These are phyloP conservation scores for Porodaedalea pini DNA, from an alignment of 1,284 basidiomycete species.

Conservation along the genomic window DNA sequence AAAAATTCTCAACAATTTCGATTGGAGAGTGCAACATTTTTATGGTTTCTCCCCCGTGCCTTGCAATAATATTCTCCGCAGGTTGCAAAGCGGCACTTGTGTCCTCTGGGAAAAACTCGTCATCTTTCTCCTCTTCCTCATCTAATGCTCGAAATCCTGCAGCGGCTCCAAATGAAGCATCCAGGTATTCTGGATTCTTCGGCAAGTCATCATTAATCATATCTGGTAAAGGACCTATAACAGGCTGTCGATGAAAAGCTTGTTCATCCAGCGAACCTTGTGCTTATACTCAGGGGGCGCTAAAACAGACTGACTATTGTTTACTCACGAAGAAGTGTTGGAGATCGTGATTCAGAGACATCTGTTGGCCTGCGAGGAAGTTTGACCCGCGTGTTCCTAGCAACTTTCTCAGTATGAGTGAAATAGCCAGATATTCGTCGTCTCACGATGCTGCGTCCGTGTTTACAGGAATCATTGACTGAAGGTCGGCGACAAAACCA, in stretches of 20 bases:
- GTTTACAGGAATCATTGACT: conserved; percentile 37
- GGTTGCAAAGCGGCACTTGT: conserved; percentile 30
- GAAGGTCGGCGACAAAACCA: conserved; percentile 48
- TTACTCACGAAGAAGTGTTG: conserved; percentile 17
- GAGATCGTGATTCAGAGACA: conserved; percentile 30
- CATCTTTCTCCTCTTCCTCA: conserved; percentile 68
- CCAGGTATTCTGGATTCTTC: conserved; percentile 83
- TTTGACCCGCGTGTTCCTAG: conserved; percentile 22
- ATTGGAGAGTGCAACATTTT: conserved; percentile 63
- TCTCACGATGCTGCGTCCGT: conserved; percentile 37
- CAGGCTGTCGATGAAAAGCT: conserved; percentile 73
- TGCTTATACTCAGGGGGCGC: background rate
- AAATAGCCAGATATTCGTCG: background rate
- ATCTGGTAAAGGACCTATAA: conserved; percentile 76
- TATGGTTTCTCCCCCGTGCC: conserved; percentile 81
- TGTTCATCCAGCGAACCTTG: conserved; percentile 66
- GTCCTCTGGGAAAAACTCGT: conserved; percentile 56
- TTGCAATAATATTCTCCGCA: conserved; percentile 44
- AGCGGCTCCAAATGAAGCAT: conserved; percentile 74
- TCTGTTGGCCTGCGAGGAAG: conserved; percentile 34
- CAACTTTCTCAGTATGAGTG: background rate
- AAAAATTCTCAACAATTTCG: conserved; percentile 67
- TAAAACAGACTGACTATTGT: conserved; percentile 11
- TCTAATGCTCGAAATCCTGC: conserved; percentile 69
- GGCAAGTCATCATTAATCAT: conserved; percentile 92